Evolutionary conservation across 495 filamentous ascomycete species (phyloP), one percentile per base, ranked within the genome.

Genomic region (Polyplosphaeria fusca): DNA sequence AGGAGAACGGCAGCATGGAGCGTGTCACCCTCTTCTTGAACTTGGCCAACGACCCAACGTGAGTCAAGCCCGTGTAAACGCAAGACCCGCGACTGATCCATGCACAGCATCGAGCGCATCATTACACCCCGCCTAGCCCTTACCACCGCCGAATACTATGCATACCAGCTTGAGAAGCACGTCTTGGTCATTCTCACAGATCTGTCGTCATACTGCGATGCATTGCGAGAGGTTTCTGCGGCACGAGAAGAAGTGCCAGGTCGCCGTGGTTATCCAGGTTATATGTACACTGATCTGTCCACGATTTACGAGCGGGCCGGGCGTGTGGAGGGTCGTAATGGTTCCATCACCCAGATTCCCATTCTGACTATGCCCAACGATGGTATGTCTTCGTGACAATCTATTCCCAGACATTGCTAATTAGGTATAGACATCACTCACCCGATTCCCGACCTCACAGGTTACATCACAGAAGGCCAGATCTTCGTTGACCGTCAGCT

Each of bases 211-310:
- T 99, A 97, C 80, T 99, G 94, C 71, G 94, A 99, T 73, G 94
- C 94, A 60, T 84, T 99, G 58, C 94, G 94, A 75, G 94, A 96
- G 73, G 91, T 96, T 38, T 99, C 94, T 14, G 91, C 94, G 41
- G 94, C 94, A 37, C 82, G 94, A 74, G 94, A 99, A 82, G 94
- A 99, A 87, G 94, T 99, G 39, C 94, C 94, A 54, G 94, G 94
- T 79, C 92, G 94, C 73, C 91, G 94, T 82, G 94, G 94, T 79
- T 99, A 95, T 78, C 94, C 94, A 46, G 94, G 94, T 89, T 99
- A 99, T 80, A 99, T 99, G 94, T 99, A 99, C 79, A 99, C 94
- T 52, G 94, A 99, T 85, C 87, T 99, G 82, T 95, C 94, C 44
- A 99, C 94, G 65, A 93, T 99, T 66, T 99, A 99, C 77, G 94